phyloP scores from a whole-genome alignment of 306 rosid genomes.

The Pyrus betulifolia region DNA sequence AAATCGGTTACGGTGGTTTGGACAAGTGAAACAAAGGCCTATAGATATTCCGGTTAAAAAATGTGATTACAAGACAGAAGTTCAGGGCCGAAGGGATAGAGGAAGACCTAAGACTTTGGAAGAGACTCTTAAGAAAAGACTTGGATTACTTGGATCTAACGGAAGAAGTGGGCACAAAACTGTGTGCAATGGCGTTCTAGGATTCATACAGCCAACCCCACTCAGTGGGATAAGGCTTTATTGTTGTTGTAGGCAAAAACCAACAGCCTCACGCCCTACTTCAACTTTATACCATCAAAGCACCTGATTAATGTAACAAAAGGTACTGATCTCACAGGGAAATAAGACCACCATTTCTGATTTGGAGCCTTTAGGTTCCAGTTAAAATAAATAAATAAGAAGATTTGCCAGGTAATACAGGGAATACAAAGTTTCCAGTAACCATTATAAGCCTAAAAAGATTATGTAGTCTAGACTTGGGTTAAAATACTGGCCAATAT shows the following conservation, averaged over 20 bases:
- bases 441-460: neutral
- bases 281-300: neutral
- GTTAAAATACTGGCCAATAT: neutral
- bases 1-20: too few relatives aligned
- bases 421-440: neutral
- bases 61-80: too few relatives aligned
- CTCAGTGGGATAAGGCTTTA: too few relatives aligned
- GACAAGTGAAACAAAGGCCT: too few relatives aligned
- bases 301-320: neutral
- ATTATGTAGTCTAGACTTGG: neutral
- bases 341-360: neutral
- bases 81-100: too few relatives aligned
- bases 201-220: too few relatives aligned
- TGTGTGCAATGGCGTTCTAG: too few relatives aligned
- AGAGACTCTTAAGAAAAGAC: too few relatives aligned
- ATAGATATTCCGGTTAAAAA: too few relatives aligned
- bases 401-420: neutral
- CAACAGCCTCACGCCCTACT: neutral
- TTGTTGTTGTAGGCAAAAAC: neutral
- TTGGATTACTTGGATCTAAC: too few relatives aligned
- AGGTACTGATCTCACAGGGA: neutral
- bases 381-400: neutral
- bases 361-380: neutral
- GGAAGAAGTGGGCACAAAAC: too few relatives aligned
- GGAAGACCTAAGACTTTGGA: too few relatives aligned